These are phyloP conservation scores for Neurospora discreta DNA, from an alignment of 495 filamentous ascomycete species.

Conservation along the genomic window DNA sequence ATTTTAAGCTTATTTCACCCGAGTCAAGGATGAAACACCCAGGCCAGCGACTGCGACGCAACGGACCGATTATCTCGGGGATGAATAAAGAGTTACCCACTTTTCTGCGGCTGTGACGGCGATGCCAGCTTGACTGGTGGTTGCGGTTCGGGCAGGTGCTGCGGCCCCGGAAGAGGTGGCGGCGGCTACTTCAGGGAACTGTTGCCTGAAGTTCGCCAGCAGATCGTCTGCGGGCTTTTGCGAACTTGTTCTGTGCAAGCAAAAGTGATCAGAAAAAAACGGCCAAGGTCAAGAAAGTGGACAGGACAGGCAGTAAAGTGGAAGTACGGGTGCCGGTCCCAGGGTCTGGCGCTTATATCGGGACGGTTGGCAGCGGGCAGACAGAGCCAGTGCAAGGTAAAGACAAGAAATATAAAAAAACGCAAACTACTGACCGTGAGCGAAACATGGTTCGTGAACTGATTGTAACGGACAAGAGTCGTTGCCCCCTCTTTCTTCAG, in stretches of 20 bases:
- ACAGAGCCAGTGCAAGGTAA: background rate
- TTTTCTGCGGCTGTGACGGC: constrained; percentile 36
- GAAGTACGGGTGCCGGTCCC: background rate
- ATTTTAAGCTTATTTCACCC: background rate
- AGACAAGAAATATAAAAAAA: background rate
- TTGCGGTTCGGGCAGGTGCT: constrained; percentile 23
- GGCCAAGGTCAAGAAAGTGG: background rate
- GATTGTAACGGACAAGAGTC: background rate
- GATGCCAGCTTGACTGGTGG: constrained; percentile 29
- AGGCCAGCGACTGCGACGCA: background rate
- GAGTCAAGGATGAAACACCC: background rate
- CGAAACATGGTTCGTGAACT: constrained; percentile 24
- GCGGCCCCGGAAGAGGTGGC: constrained; percentile 22
- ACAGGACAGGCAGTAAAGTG: background rate
- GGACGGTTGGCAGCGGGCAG: background rate
- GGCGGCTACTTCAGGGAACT: constrained; percentile 54
- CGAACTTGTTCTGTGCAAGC: constrained; percentile 54
- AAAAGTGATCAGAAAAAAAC: constrained; percentile 16
- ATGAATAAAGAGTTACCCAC: constrained; percentile 23
- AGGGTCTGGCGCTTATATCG: background rate
- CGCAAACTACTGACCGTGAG: constrained; percentile 20
- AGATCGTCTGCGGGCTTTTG: constrained; percentile 83
- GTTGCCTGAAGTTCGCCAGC: constrained; percentile 70
- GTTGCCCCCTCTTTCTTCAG: background rate
- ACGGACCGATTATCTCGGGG: background rate